Base-by-base conservation (phyloP, 306 rosid species). In the Prunus dulcis region DNA sequence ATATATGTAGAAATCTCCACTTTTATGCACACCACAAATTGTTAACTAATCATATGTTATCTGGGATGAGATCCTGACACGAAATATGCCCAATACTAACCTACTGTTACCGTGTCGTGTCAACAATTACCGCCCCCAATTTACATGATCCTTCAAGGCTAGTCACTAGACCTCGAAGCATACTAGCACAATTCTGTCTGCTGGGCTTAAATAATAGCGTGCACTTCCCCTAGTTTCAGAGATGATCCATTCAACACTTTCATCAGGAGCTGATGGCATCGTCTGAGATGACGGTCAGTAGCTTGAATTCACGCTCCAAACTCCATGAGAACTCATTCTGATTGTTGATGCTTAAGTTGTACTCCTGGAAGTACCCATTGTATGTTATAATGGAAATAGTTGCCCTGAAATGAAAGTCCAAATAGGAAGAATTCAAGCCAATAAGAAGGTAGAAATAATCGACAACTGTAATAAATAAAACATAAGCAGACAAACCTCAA, bases 291-390 rank as follows among this genome's bases (percentile, higher is more conserved):
- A 79, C 86, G 3, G 81, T 81, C 77, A 88, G 78, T 51, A 90
- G 92, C 85, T 87, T 90, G 81, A 92, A 85, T 67, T 92, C 93
- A 23, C 91, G 88, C 62, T 83, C 93, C 78, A 90, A 55, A 71
- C 86, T 78, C 93, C 93, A 90, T 53, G 86, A 81, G 65, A 91
- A 83, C 78, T 85, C 91, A 46, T 88, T 89, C 46, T 82, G 89
- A 51, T 86, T 74, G 67, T 84, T 89, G 75, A 92, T 77, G 57
- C 78, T 89, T 49, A 94, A 43, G 79, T 71, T 85, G 88, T 92
- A 94, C 84, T 94, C 97, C 56, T 82, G 88, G 79, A 92, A 89
- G 84, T 85, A 80, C 47, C 98, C 98, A 67, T 85, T 86, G 79
- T 76, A 90, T 79, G 88, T 83, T 75, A 95, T 81, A 69, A 90